These are phyloP conservation scores for Talaromyces islandicus DNA, from an alignment of 2,329 filamentous ascomycete genomes.

Conservation along the genomic window DNA sequence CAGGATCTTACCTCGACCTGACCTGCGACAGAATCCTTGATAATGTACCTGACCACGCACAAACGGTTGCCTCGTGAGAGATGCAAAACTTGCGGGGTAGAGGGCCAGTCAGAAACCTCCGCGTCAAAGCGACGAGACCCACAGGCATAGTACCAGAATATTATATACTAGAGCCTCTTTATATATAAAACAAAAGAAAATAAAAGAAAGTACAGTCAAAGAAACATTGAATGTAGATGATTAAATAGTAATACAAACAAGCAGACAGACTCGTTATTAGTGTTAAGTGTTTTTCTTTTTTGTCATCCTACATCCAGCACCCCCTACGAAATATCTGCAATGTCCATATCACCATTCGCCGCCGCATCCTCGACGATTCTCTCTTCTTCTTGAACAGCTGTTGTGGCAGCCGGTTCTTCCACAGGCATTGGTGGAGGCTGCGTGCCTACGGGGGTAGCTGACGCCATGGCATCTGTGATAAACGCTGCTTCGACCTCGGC, in stretches of 20 bases:
- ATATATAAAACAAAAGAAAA: background rate
- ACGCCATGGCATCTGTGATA: slow-evolving; percentile 50
- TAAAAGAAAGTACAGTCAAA: no score
- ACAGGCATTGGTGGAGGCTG: slow-evolving; percentile 15
- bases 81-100: background rate
- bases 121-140: background rate
- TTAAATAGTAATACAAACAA: background rate
- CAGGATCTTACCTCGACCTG: no score
- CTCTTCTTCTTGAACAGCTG: background rate
- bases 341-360: slow-evolving; percentile 25
- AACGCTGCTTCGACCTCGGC: slow-evolving; percentile 78
- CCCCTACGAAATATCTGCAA: slow-evolving; percentile 21
- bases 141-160: background rate
- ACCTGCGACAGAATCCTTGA: background rate
- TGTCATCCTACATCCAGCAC: background rate
- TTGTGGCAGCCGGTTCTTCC: background rate
- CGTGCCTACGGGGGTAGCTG: slow-evolving; percentile 40
- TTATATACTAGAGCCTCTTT: background rate
- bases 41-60: background rate
- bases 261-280: background rate
- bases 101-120: background rate
- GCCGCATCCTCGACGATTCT: slow-evolving; percentile 10
- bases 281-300: background rate
- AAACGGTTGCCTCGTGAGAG: background rate
- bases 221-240: background rate